Conservation (phyloP, 139 green algal genomes). For the Coelastrella sp. region DNA sequence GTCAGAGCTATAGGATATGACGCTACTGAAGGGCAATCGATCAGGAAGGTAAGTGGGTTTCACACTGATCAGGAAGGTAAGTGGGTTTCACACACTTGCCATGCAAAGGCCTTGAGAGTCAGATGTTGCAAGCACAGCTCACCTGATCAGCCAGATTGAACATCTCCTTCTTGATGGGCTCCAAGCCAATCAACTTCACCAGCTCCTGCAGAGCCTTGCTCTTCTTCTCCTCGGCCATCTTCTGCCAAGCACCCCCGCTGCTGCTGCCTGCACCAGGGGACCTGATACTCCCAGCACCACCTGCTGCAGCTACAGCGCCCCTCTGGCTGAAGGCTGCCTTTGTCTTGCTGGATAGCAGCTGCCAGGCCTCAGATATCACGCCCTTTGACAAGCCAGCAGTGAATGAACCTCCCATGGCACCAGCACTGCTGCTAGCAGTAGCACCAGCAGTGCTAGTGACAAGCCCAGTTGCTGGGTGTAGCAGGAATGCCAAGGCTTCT, state of each 20-base stretch:
- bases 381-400: background rate
- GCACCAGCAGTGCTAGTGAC: background rate
- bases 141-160: conserved; percentile 53
- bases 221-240: background rate
- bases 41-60: too few species aligned
- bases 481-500: conserved; percentile 51
- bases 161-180: conserved; percentile 53
- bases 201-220: conserved; percentile 47
- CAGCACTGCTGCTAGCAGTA: background rate
- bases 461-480: conserved; percentile 41
- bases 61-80: too few species aligned
- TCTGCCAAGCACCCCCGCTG: background rate
- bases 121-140: background rate
- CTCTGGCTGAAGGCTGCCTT: background rate
- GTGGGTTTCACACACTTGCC: too few species aligned
- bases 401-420: background rate
- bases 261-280: background rate
- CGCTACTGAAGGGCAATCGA: background rate
- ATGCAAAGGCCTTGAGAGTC: background rate
- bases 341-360: background rate
- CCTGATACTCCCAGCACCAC: background rate
- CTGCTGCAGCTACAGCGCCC: background rate
- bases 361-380: background rate
- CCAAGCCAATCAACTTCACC: conserved; percentile 49
- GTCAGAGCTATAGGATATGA: background rate